A percentile compares a stretch with the other conserved stretches of the same genome.
Conservation (phyloP, 2,329 filamentous ascomycete genomes). For the Xylariaceae sp. region DNA sequence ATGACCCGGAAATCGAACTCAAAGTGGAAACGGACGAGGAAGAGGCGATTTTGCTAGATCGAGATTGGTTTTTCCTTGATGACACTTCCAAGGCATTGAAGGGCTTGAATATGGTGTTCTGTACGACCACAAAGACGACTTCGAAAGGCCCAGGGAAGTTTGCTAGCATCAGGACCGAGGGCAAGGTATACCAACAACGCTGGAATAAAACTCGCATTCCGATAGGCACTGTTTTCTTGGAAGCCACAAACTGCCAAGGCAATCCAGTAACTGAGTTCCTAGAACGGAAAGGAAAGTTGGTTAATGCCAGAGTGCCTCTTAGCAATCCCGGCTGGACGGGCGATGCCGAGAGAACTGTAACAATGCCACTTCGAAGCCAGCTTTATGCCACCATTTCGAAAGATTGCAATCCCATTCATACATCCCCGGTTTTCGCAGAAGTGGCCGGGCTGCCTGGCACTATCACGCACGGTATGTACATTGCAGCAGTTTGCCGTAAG, state of each 20-base stretch:
- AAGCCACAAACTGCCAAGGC: conserved; percentile 10
- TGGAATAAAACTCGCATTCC: conserved; percentile 12
- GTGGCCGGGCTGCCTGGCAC: conserved; percentile 96
- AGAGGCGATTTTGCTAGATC: conserved; percentile 21
- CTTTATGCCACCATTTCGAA: conserved; percentile 96
- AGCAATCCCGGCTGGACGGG: conserved; percentile 97
- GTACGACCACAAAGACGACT: no score
- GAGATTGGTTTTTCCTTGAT: conserved; percentile 18
- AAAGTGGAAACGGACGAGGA: conserved; percentile 15
- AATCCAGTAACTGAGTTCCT: conserved; percentile 27
- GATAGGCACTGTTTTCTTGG: conserved; percentile 14
- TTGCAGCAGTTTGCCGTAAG: conserved; percentile 91
- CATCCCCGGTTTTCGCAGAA: conserved; percentile 92
- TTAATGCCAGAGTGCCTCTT: conserved; percentile 84
- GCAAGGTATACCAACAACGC: conserved; percentile 4
- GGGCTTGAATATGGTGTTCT: conserved; percentile 17
- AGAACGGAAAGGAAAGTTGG: conserved; percentile 15
- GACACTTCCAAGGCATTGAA: conserved; percentile 4
- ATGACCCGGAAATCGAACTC: conserved; percentile 18
- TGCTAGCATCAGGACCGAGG: no score
- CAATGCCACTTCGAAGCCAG: conserved; percentile 96
- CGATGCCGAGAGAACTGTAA: conserved; percentile 84
- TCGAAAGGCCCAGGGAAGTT: no score
- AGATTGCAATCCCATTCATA: conserved; percentile 98
- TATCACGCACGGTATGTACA: conserved; percentile 99